phyloP scores from a whole-genome alignment of 768 basidiomycete species.

The Mycena galopus region DNA sequence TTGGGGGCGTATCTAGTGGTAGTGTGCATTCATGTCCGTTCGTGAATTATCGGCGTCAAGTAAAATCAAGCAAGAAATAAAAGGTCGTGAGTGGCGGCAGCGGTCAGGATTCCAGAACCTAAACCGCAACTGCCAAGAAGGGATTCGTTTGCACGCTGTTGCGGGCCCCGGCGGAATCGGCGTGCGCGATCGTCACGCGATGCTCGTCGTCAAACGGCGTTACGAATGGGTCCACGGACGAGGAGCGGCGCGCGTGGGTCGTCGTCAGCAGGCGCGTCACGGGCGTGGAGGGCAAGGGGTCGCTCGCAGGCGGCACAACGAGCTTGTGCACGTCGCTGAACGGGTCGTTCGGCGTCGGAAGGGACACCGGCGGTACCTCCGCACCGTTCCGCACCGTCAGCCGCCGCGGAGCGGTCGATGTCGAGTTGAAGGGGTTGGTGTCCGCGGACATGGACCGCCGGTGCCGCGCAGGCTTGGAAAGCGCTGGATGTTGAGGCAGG shows the following conservation, averaged over 20 bases:
- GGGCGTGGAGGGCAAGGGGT: constrained; percentile 47
- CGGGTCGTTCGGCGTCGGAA: constrained; percentile 19
- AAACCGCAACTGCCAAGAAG: constrained; percentile 50
- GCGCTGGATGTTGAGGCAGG: constrained; percentile 47
- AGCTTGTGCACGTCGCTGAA: constrained; percentile 39
- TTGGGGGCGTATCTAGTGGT: constrained; percentile 14
- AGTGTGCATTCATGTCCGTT: constrained; percentile 21
- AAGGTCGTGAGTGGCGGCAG: constrained; percentile 9
- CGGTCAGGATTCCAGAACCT: constrained; percentile 15
- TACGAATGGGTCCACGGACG: constrained; percentile 69
- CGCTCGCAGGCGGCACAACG: constrained; percentile 37
- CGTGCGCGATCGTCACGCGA: constrained; percentile 46
- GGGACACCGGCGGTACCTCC: neutral
- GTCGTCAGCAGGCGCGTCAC: constrained; percentile 61
- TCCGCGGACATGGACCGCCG: constrained; percentile 39
- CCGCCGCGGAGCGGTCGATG: constrained; percentile 6
- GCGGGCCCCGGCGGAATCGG: constrained; percentile 45
- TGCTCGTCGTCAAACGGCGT: constrained; percentile 87
- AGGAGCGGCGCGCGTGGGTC: constrained; percentile 57
- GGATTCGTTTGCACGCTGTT: constrained; percentile 69
- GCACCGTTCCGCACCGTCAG: constrained; percentile 16
- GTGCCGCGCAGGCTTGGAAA: constrained; percentile 33
- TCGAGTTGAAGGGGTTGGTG: neutral
- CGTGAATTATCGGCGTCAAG: constrained; percentile 5
- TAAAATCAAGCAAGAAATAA: constrained; percentile 1